These are phyloP conservation scores for Lecanicillium sp. DNA, from an alignment of 2,329 filamentous ascomycete species.

Conservation along the genomic window DNA sequence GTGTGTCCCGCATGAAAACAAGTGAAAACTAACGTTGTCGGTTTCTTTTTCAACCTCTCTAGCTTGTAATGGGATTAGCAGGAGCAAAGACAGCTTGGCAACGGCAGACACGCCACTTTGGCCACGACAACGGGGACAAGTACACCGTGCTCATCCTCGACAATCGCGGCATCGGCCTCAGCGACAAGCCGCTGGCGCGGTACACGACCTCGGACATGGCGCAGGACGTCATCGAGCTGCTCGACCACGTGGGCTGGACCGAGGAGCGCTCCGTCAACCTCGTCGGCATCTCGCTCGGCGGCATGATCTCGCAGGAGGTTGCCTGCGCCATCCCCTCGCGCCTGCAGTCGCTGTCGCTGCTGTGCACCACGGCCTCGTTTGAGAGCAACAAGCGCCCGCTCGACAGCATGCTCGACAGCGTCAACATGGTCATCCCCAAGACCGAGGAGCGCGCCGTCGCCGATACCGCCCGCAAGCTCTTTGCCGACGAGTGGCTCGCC, in stretches of 20 bases:
- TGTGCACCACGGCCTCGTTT: constrained; percentile 54
- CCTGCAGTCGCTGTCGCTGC: constrained; percentile 48
- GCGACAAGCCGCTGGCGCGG: constrained; percentile 66
- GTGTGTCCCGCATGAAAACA: too few species aligned
- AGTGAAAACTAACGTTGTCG: too few species aligned
- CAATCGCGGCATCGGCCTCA: constrained; percentile 77
- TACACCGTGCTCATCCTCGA: constrained; percentile 74
- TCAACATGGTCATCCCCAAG: constrained; percentile 60
- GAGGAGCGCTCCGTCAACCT: constrained; percentile 50
- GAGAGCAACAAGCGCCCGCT: constrained; percentile 54
- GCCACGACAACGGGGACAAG: constrained; percentile 56
- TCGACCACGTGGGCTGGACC: constrained; percentile 63
- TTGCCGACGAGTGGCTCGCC: constrained; percentile 55
- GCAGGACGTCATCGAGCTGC: constrained; percentile 63
- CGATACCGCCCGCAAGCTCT: constrained; percentile 59
- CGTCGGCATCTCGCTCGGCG: constrained; percentile 75
- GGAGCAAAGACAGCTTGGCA: constrained; percentile 66
- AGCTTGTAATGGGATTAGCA: constrained; percentile 79
- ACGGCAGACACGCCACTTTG: constrained; percentile 75
- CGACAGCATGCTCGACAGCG: constrained; percentile 54
- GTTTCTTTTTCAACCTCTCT: too few species aligned
- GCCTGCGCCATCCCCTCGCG: constrained; percentile 44
- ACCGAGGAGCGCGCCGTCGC: constrained; percentile 57
- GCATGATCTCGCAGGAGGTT: constrained; percentile 87
- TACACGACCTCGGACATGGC: constrained; percentile 87